Base-by-base conservation (phyloP, 2,329 filamentous ascomycete species). In the Lecanosticta acicola region DNA sequence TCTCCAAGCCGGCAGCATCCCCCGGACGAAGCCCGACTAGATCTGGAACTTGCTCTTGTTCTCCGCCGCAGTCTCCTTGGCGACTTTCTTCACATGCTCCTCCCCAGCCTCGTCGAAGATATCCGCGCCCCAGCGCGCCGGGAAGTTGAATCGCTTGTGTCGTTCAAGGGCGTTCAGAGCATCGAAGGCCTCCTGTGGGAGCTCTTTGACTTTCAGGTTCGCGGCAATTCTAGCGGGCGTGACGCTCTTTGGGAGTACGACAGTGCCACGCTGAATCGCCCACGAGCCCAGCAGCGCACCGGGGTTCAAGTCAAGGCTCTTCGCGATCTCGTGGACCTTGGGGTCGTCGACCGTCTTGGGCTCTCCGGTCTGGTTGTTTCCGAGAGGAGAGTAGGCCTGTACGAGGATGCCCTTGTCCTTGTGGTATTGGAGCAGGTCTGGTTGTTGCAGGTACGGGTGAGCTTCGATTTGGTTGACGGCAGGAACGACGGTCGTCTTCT, bases 141-240 rank as follows among this genome's bases (percentile, higher is more conserved):
- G 69, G 49, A 66, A 67, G 54, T 73, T 73, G 56, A 70, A 72
- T 0, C 71, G 55, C 60, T 71, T 69, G 42, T 71, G 64, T 41
- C 62, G 61, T 56, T 73, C 70, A 17, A 73, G 55, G 2, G 55
- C 59, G 33, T 69, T 66, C 11, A 74, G 51, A 45, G 64, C 57
- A 17, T 61, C 61, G 38, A 69, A 66, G 0, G 54, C 60, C 11
- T 64, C 64, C 5, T 58, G 51, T 0, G 69, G 64, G 10, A 72
- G 53, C 50, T 66, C 60, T 39, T 53, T 55, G 43, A 55, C 51
- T 39, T 53, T 49, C 40, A 57, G 41, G 36, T 57, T 59, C 2
- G 51, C 44, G 14, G 47, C 50, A 35, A 59, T 57, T 37, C 55
- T 34, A 19, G 55, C 56, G 10, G 55, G 55, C 9, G 56, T 57